Evolutionary conservation across 176 grass and related monocot genomes (phyloP), one percentile per base, ranked within the genome.

Genomic region (Rhynchospora breviuscula): DNA sequence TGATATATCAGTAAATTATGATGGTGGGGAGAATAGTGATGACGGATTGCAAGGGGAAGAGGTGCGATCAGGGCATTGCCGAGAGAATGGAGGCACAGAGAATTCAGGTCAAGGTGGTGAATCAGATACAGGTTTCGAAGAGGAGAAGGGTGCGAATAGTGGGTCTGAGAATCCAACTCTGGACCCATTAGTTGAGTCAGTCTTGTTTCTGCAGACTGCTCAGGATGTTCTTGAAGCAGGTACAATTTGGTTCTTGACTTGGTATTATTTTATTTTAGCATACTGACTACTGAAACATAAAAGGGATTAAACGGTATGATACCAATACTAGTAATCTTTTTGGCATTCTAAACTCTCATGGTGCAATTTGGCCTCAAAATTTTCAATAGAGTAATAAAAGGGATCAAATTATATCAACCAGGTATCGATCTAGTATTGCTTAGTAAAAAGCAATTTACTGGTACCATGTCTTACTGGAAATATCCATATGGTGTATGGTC

Each of bases 211-310:
- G 74, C 76, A 90, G 63, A 85, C 84, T 80, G 33, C 88, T 7
- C 86, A 92, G 46, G 88, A 97, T 85, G 88, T 83, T 3, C 88
- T 97, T 53, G 90, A 90, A 89, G 90, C 86, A 83, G 91, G 94
- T 99, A 97, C 22, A 40, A 10, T 87, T 82, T 81, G 18, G 12
- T 63, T 81, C 14, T 81, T 46, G 58, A 47, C 35, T 23, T 12
- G 0, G 8, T 26, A 45, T 63, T 81, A 63, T 63, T 7, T 45
- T 66, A 23, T 19, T 46, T 60, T 80, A 71, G 14, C 43, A 21
- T 71, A 71, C 13, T 57, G 23, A 26, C 17, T 71, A 71, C 13
- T 57, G 23, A 26, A 8, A 78, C 48, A 57, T 78, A 57, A 57
- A 18, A 23, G 18, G 14, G 13, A 23, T 56, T 23, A 51, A 54